phyloP scores from a whole-genome alignment of 371 early-diverging fungal species.

The Haplosporangium sp. region DNA sequence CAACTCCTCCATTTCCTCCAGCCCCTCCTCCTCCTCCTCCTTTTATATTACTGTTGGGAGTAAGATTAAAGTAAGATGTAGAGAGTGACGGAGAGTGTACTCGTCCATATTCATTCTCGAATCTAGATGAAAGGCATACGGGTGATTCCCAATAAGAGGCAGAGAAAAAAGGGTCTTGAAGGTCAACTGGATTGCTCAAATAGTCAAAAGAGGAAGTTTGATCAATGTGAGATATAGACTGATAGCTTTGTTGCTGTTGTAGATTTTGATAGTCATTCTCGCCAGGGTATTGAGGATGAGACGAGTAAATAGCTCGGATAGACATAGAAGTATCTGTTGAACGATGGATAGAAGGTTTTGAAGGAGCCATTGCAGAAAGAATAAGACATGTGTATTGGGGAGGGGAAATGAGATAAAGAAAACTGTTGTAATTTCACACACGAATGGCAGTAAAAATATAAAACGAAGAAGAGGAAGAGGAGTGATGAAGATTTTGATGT shows the following conservation, averaged over 20 bases:
- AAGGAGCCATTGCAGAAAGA: not conserved
- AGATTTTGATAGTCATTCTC: not conserved
- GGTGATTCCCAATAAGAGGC: not conserved
- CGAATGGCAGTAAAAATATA: not conserved
- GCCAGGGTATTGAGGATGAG: not conserved
- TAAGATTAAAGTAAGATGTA: not conserved
- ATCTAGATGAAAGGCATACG: constrained; percentile 1
- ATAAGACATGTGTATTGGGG: not conserved
- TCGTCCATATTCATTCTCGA: constrained; percentile 9
- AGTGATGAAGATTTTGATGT: too few species aligned
- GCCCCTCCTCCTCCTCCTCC: not conserved
- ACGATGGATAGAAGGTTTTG: not conserved
- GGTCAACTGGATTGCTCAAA: constrained; percentile 2
- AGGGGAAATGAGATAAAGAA: not conserved
- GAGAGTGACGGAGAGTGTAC: constrained; percentile 2
- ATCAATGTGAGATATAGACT: not conserved
- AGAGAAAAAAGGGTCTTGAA: constrained; percentile 5
- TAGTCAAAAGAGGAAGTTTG: constrained; percentile 1
- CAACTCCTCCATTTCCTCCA: not conserved
- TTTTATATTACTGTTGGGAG: not conserved
- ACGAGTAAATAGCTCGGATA: not conserved
- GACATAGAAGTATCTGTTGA: not conserved
- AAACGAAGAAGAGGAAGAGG: not conserved
- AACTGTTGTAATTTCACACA: constrained; percentile 2
- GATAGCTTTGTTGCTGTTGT: not conserved